A percentile compares a stretch with the other conserved stretches of the same genome.
Evolutionary conservation across 176 grass and related monocot genomes (phyloP).

Genomic region (Cenchrus purpureus): DNA sequence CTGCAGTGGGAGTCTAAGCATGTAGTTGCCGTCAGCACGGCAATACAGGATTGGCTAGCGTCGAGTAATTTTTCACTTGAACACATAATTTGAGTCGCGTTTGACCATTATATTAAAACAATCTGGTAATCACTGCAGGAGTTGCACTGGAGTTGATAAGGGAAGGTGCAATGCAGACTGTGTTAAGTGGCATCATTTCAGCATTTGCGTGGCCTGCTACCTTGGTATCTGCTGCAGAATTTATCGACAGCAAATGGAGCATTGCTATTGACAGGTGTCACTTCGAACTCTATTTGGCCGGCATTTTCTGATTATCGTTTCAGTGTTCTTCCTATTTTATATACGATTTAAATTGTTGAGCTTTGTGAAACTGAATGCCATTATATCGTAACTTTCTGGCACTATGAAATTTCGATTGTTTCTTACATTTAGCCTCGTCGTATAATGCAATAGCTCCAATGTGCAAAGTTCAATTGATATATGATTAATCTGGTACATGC

Average conservation of each 20-base stretch:
- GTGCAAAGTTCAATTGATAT: not conserved
- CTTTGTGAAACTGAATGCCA: constrained; percentile 1
- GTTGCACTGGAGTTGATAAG: constrained; percentile 83
- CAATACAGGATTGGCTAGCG: constrained; percentile 92
- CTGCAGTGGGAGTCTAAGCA: constrained; percentile 92
- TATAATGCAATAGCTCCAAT: not conserved
- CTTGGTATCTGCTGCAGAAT: constrained; percentile 81
- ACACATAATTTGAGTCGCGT: not conserved
- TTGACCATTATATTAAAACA: constrained; percentile 21
- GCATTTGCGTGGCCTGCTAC: constrained; percentile 88
- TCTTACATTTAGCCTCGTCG: not conserved
- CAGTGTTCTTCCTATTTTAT: not conserved
- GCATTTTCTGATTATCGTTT: not conserved
- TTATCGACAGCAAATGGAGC: constrained; percentile 94
- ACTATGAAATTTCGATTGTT: not conserved
- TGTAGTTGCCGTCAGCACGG: constrained; percentile 80
- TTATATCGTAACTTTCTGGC: not conserved
- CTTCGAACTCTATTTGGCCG: constrained; percentile 5
- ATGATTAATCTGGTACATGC: constrained; percentile 21
- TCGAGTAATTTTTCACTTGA: constrained; percentile 64
- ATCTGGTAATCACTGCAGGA: constrained; percentile 48
- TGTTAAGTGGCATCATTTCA: constrained; percentile 73
- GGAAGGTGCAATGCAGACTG: constrained; percentile 89
- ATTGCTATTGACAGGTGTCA: constrained; percentile 90
- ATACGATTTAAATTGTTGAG: not conserved